These are phyloP conservation scores for Caryopteris hybrid DNA, from an alignment of 305 asterid species.

Conservation along the genomic window DNA sequence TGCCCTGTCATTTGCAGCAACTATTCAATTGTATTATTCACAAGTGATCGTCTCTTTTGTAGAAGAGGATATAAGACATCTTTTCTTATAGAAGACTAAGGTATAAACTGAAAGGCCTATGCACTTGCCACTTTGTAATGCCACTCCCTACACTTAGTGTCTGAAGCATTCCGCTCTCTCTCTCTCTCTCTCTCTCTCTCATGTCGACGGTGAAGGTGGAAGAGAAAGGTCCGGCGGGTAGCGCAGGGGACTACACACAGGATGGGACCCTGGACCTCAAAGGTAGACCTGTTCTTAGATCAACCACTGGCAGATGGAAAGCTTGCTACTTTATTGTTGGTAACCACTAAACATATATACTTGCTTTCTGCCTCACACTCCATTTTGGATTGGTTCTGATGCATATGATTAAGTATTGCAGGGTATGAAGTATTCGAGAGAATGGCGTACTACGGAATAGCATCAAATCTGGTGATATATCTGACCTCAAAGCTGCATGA, in stretches of 20 bases:
- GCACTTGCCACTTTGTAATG: no score
- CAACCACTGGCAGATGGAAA: constrained; percentile 67
- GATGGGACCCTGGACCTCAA: constrained; percentile 68
- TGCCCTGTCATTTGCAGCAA: background rate
- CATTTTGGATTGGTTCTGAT: background rate
- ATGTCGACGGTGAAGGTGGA: constrained; percentile 31
- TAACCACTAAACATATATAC: constrained; percentile 6
- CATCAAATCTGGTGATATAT: constrained; percentile 65
- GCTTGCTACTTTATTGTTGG: constrained; percentile 79
- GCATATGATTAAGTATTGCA: constrained; percentile 6
- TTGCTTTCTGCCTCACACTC: no score
- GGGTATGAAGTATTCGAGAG: constrained; percentile 78
- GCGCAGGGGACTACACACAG: constrained; percentile 46
- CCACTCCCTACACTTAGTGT: background rate
- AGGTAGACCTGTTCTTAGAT: constrained; percentile 55
- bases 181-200: background rate
- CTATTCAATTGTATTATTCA: no score
- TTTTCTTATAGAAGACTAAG: no score
- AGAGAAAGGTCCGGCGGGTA: constrained; percentile 37
- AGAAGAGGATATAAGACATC: no score
- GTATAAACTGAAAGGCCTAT: no score
- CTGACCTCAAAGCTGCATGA: constrained; percentile 53
- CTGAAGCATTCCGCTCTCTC: no score
- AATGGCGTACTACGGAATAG: constrained; percentile 79
- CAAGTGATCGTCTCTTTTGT: no score